Percentiles rank a stretch among this genome's conserved stretches.
Evolutionary conservation across 371 early-diverging fungal genomes (phyloP).

Genomic region (Racocetra persica): DNA sequence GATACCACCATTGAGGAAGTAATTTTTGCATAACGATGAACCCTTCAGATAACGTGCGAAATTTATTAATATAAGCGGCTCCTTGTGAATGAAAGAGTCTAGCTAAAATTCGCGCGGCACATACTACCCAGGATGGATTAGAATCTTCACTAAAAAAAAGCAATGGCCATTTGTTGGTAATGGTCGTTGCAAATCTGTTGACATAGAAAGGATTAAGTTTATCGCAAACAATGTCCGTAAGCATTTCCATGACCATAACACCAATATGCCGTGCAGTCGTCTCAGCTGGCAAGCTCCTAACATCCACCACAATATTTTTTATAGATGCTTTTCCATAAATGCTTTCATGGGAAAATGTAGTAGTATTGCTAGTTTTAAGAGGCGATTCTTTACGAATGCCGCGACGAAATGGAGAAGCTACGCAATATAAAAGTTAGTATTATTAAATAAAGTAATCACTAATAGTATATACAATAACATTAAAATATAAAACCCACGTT

Average conservation of each 20-base stretch:
- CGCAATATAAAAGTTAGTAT: neutral
- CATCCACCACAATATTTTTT: conserved; percentile 54
- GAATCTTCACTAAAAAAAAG: conserved; percentile 66
- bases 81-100: conserved; percentile 65
- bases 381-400: conserved; percentile 29
- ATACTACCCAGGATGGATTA: conserved; percentile 67
- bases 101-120: conserved; percentile 65
- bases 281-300: conserved; percentile 45
- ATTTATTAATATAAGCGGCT: conserved; percentile 59
- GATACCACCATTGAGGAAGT: conserved; percentile 68
- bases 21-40: conserved; percentile 63
- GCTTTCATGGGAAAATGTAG: neutral
- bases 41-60: conserved; percentile 65
- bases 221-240: conserved; percentile 71
- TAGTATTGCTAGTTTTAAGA: neutral
- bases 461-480: neutral
- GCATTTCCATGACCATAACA: conserved; percentile 76
- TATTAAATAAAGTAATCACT: neutral
- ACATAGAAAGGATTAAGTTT: conserved; percentile 55
- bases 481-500: conserved; percentile 50
- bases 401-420: neutral
- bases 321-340: neutral
- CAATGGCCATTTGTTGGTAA: conserved; percentile 78
- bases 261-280: conserved; percentile 64
- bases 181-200: conserved; percentile 63